phyloP scores from a whole-genome alignment of 148 eudicot genomes.

The Cornus florida region DNA sequence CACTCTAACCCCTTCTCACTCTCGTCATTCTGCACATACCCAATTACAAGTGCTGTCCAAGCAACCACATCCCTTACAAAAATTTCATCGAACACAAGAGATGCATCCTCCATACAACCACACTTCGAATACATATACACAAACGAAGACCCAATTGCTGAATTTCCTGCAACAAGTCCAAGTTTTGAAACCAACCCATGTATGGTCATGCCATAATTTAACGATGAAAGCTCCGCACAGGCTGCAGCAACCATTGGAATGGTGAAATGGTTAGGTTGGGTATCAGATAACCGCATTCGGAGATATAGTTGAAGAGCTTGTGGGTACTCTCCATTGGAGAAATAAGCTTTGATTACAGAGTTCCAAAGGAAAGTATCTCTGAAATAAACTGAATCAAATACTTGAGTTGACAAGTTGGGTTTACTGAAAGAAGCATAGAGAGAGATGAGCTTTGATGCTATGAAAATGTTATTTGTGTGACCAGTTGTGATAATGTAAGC shows the following conservation, averaged over 20 bases:
- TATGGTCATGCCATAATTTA: slow-evolving; percentile 32
- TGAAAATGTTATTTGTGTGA: slow-evolving; percentile 45
- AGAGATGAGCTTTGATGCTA: slow-evolving; percentile 72
- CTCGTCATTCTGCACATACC: slow-evolving; percentile 70
- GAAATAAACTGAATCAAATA: slow-evolving; percentile 38
- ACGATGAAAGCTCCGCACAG: slow-evolving; percentile 48
- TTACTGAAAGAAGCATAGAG: slow-evolving; percentile 35
- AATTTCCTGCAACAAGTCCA: slow-evolving; percentile 40
- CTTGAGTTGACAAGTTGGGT: slow-evolving; percentile 36
- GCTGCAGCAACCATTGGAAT: slow-evolving; percentile 64
- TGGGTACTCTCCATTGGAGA: slow-evolving; percentile 41
- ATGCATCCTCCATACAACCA: slow-evolving; percentile 47
- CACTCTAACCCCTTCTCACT: slow-evolving; percentile 51
- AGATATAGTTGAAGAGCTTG: slow-evolving; percentile 39
- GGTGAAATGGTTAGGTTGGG: slow-evolving; percentile 50
- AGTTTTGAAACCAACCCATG: slow-evolving; percentile 55
- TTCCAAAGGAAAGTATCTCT: slow-evolving; percentile 71
- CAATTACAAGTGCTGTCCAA: slow-evolving; percentile 71
- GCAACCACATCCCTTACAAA: slow-evolving; percentile 45
- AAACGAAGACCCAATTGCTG: slow-evolving; percentile 63
- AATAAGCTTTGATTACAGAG: slow-evolving; percentile 64
- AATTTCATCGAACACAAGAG: slow-evolving; percentile 56
- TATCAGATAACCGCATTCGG: slow-evolving; percentile 41
- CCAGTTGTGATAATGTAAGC: slow-evolving; percentile 55
- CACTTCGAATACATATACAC: slow-evolving; percentile 69